phyloP scores from a whole-genome alignment of 108 stramenopile genomes.

The Pseudonitzschia multiseries region DNA sequence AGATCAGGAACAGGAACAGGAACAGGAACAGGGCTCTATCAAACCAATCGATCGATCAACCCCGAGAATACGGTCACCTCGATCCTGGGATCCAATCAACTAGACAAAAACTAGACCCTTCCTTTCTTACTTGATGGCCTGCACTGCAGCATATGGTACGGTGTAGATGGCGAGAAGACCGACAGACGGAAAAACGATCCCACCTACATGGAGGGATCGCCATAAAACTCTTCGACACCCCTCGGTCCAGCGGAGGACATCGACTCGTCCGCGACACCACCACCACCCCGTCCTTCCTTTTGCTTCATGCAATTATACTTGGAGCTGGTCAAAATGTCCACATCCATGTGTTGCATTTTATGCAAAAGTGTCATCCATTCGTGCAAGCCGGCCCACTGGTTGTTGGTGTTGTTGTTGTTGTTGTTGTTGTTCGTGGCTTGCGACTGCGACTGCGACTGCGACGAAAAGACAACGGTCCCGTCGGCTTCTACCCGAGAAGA shows the following conservation, averaged over 20 bases:
- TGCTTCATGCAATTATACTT: slow-evolving; percentile 41
- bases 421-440: no score
- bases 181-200: no score
- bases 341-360: slow-evolving; percentile 56
- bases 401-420: no score
- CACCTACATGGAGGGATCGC: neutral
- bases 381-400: slow-evolving; percentile 9
- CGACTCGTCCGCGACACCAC: neutral
- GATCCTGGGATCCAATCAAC: no score
- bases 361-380: slow-evolving; percentile 44
- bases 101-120: no score
- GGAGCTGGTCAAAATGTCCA: slow-evolving; percentile 44
- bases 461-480: slow-evolving; percentile 23
- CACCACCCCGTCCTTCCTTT: slow-evolving; percentile 26
- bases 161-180: no score
- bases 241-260: slow-evolving; percentile 15
- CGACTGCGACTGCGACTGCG: neutral
- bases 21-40: no score
- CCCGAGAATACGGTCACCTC: no score
- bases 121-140: no score
- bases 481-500: slow-evolving; percentile 28
- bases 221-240: slow-evolving; percentile 33
- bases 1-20: no score
- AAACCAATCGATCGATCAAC: no score
- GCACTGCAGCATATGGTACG: no score